Percentiles rank a stretch among this genome's conserved stretches.
These are phyloP conservation scores for Nicotiana tabacum DNA, from an alignment of 257 asterid species.

Conservation along the genomic window DNA sequence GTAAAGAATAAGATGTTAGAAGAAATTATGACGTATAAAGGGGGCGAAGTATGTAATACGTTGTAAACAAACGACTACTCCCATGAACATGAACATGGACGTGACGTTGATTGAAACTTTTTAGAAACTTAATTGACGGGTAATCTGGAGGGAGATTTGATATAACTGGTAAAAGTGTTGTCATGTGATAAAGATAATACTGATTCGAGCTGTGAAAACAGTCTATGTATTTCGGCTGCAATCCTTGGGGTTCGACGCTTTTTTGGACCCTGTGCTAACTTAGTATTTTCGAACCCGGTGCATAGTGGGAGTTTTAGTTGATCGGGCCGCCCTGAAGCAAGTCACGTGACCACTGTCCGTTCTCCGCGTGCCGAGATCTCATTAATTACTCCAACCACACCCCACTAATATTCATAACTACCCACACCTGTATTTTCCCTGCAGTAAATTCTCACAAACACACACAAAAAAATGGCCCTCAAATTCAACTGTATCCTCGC, in stretches of 20 bases:
- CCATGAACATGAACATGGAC: background rate
- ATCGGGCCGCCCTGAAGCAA: background rate
- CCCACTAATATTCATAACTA: background rate
- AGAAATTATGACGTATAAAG: no score
- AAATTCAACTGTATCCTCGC: background rate
- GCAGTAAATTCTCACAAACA: background rate
- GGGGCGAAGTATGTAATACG: no score
- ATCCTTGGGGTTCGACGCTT: no score
- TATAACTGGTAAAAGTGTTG: no score
- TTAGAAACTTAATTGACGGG: background rate
- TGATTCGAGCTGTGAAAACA: no score
- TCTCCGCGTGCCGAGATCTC: background rate
- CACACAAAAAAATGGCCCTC: slow-evolving; percentile 17
- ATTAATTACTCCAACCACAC: background rate
- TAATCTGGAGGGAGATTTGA: background rate
- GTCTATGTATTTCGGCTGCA: no score
- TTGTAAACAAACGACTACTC: no score
- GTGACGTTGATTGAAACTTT: background rate
- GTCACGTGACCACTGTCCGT: background rate
- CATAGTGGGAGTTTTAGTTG: no score
- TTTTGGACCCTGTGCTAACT: no score
- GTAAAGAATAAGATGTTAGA: no score
- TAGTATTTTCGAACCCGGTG: no score
- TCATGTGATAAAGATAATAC: no score
- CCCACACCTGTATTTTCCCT: background rate